Conservation (phyloP, 345 rosid genomes). For the Eucalyptus curtisii region DNA sequence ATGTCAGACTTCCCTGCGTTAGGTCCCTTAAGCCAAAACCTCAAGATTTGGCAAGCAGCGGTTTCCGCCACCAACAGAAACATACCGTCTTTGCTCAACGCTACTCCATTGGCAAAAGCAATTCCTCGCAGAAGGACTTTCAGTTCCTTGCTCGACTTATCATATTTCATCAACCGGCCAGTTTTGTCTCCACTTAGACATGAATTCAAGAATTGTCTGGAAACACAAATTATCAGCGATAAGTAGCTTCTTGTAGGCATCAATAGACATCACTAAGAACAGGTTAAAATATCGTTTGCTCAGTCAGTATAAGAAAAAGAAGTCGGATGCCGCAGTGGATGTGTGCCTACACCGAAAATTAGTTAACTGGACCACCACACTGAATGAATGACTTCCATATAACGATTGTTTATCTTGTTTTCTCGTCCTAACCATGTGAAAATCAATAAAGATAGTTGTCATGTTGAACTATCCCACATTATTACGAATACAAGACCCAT, state of each 20-base stretch:
- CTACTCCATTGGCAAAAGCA: slow-evolving; percentile 67
- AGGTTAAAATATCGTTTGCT: not conserved
- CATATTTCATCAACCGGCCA: slow-evolving; percentile 55
- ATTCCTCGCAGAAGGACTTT: slow-evolving; percentile 33
- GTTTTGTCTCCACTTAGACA: slow-evolving; percentile 38
- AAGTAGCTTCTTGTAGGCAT: not conserved
- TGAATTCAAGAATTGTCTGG: slow-evolving; percentile 45
- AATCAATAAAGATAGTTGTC: not conserved
- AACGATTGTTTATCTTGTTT: not conserved
- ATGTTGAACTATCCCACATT: not conserved
- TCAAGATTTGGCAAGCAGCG: slow-evolving; percentile 19
- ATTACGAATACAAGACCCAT: not conserved
- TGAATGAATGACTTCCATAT: not conserved
- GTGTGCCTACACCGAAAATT: not conserved
- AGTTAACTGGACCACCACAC: not conserved
- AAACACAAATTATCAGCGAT: not conserved
- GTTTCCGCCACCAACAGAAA: slow-evolving; percentile 51
- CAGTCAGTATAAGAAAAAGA: not conserved
- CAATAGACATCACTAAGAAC: not conserved
- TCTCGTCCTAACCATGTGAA: not conserved
- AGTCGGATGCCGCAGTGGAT: not conserved
- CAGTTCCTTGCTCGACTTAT: slow-evolving; percentile 40
- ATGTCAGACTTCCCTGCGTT: slow-evolving; percentile 19
- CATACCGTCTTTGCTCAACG: slow-evolving; percentile 50
- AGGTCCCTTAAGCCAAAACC: slow-evolving; percentile 39